Conservation (phyloP, 208 protist species). For the Leishmania turanica region DNA sequence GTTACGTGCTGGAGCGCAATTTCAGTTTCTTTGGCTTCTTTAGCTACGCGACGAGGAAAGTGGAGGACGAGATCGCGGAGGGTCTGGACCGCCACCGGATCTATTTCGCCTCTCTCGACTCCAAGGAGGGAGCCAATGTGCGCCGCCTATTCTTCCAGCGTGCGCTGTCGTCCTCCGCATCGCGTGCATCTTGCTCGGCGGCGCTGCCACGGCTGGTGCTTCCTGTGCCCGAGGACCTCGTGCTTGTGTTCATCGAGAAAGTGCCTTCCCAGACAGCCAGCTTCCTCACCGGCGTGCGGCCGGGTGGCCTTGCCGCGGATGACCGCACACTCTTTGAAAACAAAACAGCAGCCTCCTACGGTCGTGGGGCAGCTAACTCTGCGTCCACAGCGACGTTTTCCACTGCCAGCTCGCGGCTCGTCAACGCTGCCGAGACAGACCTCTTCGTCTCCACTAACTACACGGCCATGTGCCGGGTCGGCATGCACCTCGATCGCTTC, state of each 20-base stretch:
- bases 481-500: conserved; percentile 81
- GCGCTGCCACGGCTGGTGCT: not conserved
- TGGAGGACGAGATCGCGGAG: conserved; percentile 27
- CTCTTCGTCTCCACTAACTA: conserved; percentile 77
- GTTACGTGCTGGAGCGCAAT: conserved; percentile 82
- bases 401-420: conserved; percentile 14
- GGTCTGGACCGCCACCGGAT: conserved; percentile 63
- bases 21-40: conserved; percentile 80
- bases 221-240: conserved; percentile 42
- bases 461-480: conserved; percentile 71
- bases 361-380: not conserved
- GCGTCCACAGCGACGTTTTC: not conserved
- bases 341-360: not conserved
- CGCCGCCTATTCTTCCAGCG: conserved; percentile 46
- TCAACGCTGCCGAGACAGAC: conserved; percentile 47
- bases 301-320: conserved; percentile 17
- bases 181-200: conserved; percentile 1
- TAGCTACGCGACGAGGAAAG: conserved; percentile 32
- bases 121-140: conserved; percentile 50
- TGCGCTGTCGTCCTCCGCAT: not conserved
- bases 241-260: conserved; percentile 77
- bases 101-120: conserved; percentile 67
- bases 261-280: conserved; percentile 50
- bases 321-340: conserved; percentile 26
- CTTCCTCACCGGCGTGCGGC: conserved; percentile 37